Evolutionary conservation across 352 stramenopile genomes (phyloP).

Genomic region (Globisporangium iwayamae): DNA sequence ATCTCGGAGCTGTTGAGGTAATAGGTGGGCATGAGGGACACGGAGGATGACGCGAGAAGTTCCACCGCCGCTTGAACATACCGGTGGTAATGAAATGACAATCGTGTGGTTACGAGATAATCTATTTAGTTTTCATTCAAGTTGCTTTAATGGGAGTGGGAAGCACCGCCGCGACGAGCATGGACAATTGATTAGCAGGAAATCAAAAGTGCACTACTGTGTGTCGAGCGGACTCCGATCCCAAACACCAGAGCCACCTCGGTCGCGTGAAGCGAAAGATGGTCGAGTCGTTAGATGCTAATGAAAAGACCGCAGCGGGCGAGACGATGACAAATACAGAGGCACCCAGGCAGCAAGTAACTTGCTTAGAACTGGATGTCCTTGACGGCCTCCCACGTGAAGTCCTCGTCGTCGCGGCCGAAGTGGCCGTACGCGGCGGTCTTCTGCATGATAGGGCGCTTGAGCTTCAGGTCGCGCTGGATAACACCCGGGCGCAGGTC

Average conservation of each 20-base stretch:
- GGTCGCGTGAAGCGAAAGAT: not conserved
- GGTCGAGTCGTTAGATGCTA: constrained; percentile 24
- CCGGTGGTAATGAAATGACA: not conserved
- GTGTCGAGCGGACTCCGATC: constrained; percentile 14
- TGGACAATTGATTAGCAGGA: constrained; percentile 38
- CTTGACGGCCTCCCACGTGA: constrained; percentile 99
- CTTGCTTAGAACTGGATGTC: constrained; percentile 68
- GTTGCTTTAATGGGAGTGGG: constrained; percentile 26
- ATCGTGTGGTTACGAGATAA: constrained; percentile 15
- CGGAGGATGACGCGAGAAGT: not conserved
- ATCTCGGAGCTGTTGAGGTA: not conserved
- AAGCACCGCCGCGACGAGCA: constrained; percentile 19
- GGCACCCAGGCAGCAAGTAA: no score
- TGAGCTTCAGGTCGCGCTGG: constrained; percentile 97
- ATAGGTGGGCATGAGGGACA: not conserved
- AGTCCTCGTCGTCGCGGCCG: constrained; percentile 96
- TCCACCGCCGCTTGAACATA: not conserved
- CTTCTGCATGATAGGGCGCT: constrained; percentile 97
- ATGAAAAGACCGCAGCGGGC: constrained; percentile 25
- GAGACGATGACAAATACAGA: constrained; percentile 27
- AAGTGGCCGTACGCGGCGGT: constrained; percentile 99
- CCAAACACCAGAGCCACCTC: constrained; percentile 26
- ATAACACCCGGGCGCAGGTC: constrained; percentile 98
- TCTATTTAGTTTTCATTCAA: constrained; percentile 36
- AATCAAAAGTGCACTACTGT: constrained; percentile 37